These are phyloP conservation scores for Penicillium salamii DNA, from an alignment of 495 filamentous ascomycete genomes.

Conservation along the genomic window DNA sequence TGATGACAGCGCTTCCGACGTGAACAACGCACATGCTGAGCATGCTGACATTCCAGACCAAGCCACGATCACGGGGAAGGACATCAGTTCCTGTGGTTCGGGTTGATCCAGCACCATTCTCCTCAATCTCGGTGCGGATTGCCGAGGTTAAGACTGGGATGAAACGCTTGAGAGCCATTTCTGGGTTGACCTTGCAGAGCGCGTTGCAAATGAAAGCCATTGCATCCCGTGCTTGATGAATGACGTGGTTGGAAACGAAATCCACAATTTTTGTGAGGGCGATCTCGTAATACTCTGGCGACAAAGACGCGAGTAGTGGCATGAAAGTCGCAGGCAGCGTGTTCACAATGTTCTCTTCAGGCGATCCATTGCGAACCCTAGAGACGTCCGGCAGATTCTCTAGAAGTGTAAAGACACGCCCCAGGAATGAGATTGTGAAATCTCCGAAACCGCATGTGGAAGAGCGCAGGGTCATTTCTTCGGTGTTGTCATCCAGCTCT, in stretches of 20 bases:
- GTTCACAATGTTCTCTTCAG: constrained; percentile 96
- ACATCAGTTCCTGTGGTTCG: constrained; percentile 91
- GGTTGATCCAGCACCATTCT: constrained; percentile 95
- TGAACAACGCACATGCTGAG: constrained; percentile 98
- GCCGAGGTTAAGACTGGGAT: constrained; percentile 84
- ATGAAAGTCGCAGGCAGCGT: constrained; percentile 89
- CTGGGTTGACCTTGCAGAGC: constrained; percentile 88
- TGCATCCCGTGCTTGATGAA: constrained; percentile 94
- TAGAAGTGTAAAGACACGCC: constrained; percentile 89
- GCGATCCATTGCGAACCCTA: constrained; percentile 80
- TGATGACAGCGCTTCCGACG: constrained; percentile 82
- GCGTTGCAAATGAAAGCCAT: constrained; percentile 99
- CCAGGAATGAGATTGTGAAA: constrained; percentile 84
- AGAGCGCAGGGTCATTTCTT: constrained; percentile 89
- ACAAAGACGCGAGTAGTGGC: constrained; percentile 86
- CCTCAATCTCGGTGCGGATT: constrained; percentile 94
- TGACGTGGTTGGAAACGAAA: constrained; percentile 93
- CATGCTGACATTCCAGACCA: constrained; percentile 97
- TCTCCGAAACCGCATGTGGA: constrained; percentile 92
- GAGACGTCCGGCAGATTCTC: constrained; percentile 93
- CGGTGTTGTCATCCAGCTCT: constrained; percentile 79
- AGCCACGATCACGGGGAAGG: constrained; percentile 82
- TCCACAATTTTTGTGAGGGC: constrained; percentile 86
- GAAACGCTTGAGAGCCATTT: constrained; percentile 85
- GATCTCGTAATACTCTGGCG: constrained; percentile 88